These are phyloP conservation scores for Colletotrichum sp. DNA, from an alignment of 2,329 filamentous ascomycete genomes.

Conservation along the genomic window DNA sequence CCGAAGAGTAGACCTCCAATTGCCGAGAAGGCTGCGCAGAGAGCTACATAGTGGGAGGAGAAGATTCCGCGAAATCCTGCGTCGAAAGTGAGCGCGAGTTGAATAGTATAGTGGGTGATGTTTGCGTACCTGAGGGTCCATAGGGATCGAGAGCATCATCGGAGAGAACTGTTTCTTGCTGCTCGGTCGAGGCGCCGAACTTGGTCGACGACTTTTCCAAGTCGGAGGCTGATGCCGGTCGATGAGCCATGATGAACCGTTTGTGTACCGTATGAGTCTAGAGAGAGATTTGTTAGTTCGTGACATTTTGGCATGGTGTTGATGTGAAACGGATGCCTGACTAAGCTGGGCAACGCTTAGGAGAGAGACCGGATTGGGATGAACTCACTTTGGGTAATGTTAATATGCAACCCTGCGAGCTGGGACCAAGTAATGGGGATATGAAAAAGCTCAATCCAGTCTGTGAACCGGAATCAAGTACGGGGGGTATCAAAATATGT, in stretches of 20 bases:
- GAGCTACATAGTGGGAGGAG: constrained; percentile 33
- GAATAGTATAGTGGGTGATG: not conserved
- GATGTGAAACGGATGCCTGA: not conserved
- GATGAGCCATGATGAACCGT: not conserved
- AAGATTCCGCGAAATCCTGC: constrained; percentile 35
- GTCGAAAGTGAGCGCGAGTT: not conserved
- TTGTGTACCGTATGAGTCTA: not conserved
- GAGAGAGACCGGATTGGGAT: not conserved
- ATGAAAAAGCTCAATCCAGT: not conserved
- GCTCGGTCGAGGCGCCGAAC: constrained; percentile 21
- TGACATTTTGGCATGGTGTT: not conserved
- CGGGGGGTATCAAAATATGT: not conserved
- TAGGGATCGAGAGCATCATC: constrained; percentile 26
- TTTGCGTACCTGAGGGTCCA: constrained; percentile 25
- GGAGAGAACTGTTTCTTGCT: constrained; percentile 22
- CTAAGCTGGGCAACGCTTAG: not conserved
- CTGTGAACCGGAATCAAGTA: not conserved
- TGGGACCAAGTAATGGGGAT: not conserved
- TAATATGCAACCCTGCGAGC: not conserved
- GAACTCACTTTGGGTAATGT: not conserved
- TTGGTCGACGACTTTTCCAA: constrained; percentile 21
- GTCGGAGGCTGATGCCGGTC: constrained; percentile 20
- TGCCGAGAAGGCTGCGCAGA: constrained; percentile 29
- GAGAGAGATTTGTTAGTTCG: not conserved
- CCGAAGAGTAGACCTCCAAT: constrained; percentile 39